These are phyloP conservation scores for Penstemon eatonii DNA, from an alignment of 257 asterid genomes.

Conservation along the genomic window DNA sequence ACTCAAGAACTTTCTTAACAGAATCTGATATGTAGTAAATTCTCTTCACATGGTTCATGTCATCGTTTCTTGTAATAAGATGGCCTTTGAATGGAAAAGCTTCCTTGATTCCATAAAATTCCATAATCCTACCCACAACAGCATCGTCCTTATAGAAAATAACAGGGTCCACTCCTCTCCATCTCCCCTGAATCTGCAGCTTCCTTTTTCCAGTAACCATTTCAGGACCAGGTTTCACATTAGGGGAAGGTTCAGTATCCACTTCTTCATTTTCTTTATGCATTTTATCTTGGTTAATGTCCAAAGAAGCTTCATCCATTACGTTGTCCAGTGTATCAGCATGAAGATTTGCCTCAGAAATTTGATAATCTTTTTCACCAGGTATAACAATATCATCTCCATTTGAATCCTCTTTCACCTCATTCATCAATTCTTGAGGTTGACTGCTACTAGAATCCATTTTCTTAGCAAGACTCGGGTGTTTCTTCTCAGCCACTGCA, in stretches of 20 bases:
- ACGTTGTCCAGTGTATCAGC: constrained; percentile 36
- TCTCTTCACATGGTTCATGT: constrained; percentile 77
- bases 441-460: constrained; percentile 32
- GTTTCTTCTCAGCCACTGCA: constrained; percentile 55
- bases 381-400: constrained; percentile 32
- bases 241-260: constrained; percentile 41
- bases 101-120: constrained; percentile 82
- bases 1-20: constrained; percentile 78
- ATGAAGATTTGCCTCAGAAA: constrained; percentile 44
- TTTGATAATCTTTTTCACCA: constrained; percentile 33
- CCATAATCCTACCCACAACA: constrained; percentile 59
- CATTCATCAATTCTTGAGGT: constrained; percentile 38
- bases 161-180: constrained; percentile 97
- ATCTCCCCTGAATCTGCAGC: constrained; percentile 82
- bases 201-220: constrained; percentile 61
- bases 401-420: constrained; percentile 45
- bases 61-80: constrained; percentile 79
- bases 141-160: constrained; percentile 71
- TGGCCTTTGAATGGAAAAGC: constrained; percentile 83
- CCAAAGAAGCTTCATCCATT: constrained; percentile 41
- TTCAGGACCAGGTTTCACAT: constrained; percentile 38
- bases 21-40: constrained; percentile 76
- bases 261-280: constrained; percentile 40
- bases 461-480: constrained; percentile 37
- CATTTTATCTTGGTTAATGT: constrained; percentile 35